Conservation (phyloP, 2,329 filamentous ascomycete genomes). For the Plectosphaerella cucumerina region DNA sequence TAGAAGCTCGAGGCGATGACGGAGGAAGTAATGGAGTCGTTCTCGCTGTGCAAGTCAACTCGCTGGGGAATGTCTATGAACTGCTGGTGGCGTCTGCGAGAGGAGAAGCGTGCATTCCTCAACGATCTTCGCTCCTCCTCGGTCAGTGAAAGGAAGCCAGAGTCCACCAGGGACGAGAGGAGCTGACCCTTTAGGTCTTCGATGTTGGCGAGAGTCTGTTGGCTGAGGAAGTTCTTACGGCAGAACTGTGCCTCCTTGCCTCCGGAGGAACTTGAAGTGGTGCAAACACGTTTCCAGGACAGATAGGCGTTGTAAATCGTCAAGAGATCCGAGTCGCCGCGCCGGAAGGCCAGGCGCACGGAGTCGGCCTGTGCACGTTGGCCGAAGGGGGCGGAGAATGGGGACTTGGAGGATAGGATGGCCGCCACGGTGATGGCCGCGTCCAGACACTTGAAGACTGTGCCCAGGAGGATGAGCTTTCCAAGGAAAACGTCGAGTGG, state of each 20-base stretch:
- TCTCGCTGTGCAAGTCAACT: conserved; percentile 71
- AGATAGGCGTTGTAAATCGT: conserved; percentile 93
- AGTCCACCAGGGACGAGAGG: conserved; percentile 77
- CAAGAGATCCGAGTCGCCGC: conserved; percentile 85
- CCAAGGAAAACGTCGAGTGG: conserved; percentile 93
- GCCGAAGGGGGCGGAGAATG: conserved; percentile 83
- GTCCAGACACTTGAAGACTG: conserved; percentile 86
- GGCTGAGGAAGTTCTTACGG: conserved; percentile 86
- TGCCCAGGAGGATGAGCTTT: conserved; percentile 83
- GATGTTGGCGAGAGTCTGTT: conserved; percentile 86
- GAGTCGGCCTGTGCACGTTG: conserved; percentile 78
- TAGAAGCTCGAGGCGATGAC: conserved; percentile 95
- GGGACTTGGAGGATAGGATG: conserved; percentile 90
- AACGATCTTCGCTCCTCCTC: conserved; percentile 67
- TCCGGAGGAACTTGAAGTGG: conserved; percentile 49
- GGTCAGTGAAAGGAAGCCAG: conserved; percentile 74
- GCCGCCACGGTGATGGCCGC: conserved; percentile 89
- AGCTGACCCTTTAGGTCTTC: conserved; percentile 95
- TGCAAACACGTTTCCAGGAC: conserved; percentile 81
- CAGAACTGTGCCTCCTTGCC: conserved; percentile 85
- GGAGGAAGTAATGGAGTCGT: conserved; percentile 73
- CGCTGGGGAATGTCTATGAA: conserved; percentile 81
- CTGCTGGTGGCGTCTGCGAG: conserved; percentile 55
- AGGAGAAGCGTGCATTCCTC: conserved; percentile 62
- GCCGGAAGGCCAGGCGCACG: conserved; percentile 72